Conservation (phyloP, 2,329 filamentous ascomycete species). For the Rhinocladiella mackenziei region DNA sequence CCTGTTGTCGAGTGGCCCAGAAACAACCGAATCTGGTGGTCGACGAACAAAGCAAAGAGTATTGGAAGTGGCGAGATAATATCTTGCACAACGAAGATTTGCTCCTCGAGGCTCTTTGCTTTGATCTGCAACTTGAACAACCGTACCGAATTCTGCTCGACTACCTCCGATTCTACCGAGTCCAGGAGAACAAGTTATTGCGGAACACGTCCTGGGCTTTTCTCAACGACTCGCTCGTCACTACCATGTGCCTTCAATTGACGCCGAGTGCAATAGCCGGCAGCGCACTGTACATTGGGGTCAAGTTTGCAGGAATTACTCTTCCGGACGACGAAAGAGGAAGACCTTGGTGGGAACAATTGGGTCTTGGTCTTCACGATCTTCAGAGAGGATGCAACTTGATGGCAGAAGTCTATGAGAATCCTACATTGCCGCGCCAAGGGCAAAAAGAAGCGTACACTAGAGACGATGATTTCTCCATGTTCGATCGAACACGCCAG, state of each 20-base stretch:
- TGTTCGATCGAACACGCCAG: conserved; percentile 38
- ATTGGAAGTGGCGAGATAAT: conserved; percentile 95
- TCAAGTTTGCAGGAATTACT: conserved; percentile 66
- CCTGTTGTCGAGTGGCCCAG: conserved; percentile 88
- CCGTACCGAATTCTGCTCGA: conserved; percentile 83
- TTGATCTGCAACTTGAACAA: conserved; percentile 85
- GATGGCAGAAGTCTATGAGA: conserved; percentile 58
- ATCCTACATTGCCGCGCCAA: conserved; percentile 41
- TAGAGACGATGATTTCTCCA: conserved; percentile 34
- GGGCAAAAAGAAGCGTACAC: conserved; percentile 41
- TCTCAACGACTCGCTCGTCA: conserved; percentile 83
- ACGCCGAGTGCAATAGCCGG: conserved; percentile 77
- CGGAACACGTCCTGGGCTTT: conserved; percentile 91
- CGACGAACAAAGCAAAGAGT: conserved; percentile 96
- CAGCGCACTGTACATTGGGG: conserved; percentile 80
- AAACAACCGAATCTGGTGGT: conserved; percentile 87
- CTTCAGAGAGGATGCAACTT: conserved; percentile 70
- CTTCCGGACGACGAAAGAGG: conserved; percentile 71
- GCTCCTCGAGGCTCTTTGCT: conserved; percentile 86
- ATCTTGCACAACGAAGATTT: conserved; percentile 90
- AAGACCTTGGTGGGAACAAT: conserved; percentile 79
- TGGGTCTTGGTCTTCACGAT: conserved; percentile 67
- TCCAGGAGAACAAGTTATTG: conserved; percentile 74
- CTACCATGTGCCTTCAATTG: conserved; percentile 76
- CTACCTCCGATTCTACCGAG: conserved; percentile 67